Evolutionary conservation across 208 protist species (phyloP).

Genomic region (Trypanosoma scelopori): DNA sequence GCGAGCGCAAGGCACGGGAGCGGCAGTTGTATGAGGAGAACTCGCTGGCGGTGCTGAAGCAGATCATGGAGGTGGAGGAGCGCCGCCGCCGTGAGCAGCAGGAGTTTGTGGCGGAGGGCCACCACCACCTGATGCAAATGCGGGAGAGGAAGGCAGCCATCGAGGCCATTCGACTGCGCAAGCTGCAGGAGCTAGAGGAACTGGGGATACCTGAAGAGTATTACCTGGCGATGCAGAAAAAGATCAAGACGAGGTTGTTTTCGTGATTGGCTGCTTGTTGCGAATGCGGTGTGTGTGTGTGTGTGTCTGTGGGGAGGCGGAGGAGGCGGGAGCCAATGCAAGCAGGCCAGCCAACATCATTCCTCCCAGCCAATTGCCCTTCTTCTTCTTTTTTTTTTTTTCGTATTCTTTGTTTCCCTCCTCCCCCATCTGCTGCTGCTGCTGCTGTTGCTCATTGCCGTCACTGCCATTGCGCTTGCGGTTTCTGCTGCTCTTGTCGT

Average conservation of each 20-base stretch:
- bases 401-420: too few relatives aligned
- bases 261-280: constrained; percentile 1
- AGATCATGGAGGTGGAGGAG: constrained; percentile 93
- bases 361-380: too few relatives aligned
- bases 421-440: too few relatives aligned
- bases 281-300: too few relatives aligned
- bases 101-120: constrained; percentile 91
- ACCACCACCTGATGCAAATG: constrained; percentile 60
- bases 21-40: constrained; percentile 79
- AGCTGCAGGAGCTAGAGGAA: constrained; percentile 73
- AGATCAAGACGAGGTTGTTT: constrained; percentile 33
- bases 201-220: constrained; percentile 84
- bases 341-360: too few relatives aligned
- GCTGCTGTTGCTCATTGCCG: too few relatives aligned
- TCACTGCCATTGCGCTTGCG: not conserved
- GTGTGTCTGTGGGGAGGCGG: too few relatives aligned
- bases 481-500: constrained; percentile 18
- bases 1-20: constrained; percentile 48
- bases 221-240: constrained; percentile 59
- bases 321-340: too few relatives aligned
- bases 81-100: constrained; percentile 74
- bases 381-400: too few relatives aligned
- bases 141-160: constrained; percentile 82
- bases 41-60: constrained; percentile 76
- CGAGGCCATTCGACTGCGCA: constrained; percentile 84